phyloP scores from a whole-genome alignment of 371 early-diverging fungal species.

The Conidiobolus incongruus region DNA sequence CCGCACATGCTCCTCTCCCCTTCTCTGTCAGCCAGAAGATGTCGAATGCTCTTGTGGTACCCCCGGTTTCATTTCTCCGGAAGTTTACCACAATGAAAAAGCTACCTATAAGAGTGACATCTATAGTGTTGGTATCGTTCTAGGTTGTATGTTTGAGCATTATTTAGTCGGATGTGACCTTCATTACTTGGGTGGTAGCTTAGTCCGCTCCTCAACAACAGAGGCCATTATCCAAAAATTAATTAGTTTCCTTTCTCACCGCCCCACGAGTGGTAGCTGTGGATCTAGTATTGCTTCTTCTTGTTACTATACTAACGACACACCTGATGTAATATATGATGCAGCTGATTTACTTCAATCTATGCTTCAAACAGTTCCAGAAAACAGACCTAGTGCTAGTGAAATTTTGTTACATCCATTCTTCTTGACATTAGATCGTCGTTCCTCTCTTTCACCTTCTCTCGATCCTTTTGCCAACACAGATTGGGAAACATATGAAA shows the following conservation, averaged over 20 bases:
- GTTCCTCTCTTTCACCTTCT: not conserved
- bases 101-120: constrained; percentile 2
- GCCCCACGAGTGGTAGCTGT: not conserved
- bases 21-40: not conserved
- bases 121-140: constrained; percentile 1
- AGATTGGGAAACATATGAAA: not conserved
- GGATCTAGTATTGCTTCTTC: too few relatives aligned
- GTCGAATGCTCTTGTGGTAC: not conserved
- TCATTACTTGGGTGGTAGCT: constrained; percentile 2
- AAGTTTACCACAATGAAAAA: not conserved
- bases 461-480: not conserved
- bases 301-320: too few relatives aligned
- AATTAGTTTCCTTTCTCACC: not conserved
- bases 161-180: constrained; percentile 2
- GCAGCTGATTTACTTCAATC: not conserved
- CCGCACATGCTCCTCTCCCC: not conserved
- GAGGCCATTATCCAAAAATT: not conserved
- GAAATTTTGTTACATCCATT: constrained; percentile 1
- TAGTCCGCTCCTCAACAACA: constrained; percentile 2
- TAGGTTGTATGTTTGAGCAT: constrained; percentile 1
- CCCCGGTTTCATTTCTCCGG: constrained; percentile 2
- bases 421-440: not conserved
- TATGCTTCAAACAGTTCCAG: constrained; percentile 1
- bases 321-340: not conserved
- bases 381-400: not conserved